These are phyloP conservation scores for Aspergillus costaricaensis DNA, from an alignment of 2,329 filamentous ascomycete genomes.

Conservation along the genomic window DNA sequence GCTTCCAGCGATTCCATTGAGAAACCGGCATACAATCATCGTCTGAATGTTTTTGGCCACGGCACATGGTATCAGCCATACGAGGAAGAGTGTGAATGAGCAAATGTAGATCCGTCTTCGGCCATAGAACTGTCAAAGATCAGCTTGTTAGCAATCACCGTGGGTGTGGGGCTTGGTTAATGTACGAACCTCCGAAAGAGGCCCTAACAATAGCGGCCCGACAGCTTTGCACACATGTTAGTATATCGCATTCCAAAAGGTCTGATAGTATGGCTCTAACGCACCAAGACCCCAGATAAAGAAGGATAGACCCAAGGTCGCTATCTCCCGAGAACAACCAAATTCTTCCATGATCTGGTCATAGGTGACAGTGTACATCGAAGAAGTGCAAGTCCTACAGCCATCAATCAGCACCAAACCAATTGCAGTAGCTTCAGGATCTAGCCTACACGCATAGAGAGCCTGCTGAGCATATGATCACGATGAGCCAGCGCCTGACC, in stretches of 20 bases:
- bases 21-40: slow-evolving; percentile 74
- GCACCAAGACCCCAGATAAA: slow-evolving; percentile 76
- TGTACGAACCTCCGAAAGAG: slow-evolving; percentile 58
- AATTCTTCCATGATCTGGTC: slow-evolving; percentile 75
- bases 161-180: not conserved
- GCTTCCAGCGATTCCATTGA: slow-evolving; percentile 54
- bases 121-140: slow-evolving; percentile 67
- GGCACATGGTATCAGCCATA: slow-evolving; percentile 80
- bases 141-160: not conserved
- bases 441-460: slow-evolving; percentile 74
- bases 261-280: slow-evolving; percentile 17
- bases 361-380: slow-evolving; percentile 87
- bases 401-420: slow-evolving; percentile 2
- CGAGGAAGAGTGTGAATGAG: slow-evolving; percentile 71
- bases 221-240: slow-evolving; percentile 40
- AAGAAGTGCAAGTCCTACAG: slow-evolving; percentile 74
- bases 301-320: slow-evolving; percentile 76
- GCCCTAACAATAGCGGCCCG: slow-evolving; percentile 64
- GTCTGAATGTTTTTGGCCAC: slow-evolving; percentile 80
- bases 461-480: slow-evolving; percentile 70
- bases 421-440: not conserved
- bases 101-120: slow-evolving; percentile 76
- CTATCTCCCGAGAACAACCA: slow-evolving; percentile 67
- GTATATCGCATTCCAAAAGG: not conserved
- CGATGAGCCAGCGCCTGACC: slow-evolving; percentile 75